These are phyloP conservation scores for Gnomoniopsis smithogilvyi DNA, from an alignment of 2,329 filamentous ascomycete genomes.

Conservation along the genomic window DNA sequence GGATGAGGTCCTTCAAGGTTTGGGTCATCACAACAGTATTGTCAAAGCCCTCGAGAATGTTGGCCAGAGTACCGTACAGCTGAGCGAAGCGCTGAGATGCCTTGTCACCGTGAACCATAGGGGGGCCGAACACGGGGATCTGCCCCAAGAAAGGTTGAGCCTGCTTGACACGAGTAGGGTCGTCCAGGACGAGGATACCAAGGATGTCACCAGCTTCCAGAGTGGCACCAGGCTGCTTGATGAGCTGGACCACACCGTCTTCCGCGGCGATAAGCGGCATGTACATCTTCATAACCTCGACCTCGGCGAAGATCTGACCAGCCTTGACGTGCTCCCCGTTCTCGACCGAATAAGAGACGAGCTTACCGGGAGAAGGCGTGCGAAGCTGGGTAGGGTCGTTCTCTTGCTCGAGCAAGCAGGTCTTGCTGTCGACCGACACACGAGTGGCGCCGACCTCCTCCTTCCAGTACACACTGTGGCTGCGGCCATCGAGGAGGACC, in stretches of 20 bases:
- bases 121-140: slow-evolving; percentile 80
- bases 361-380: slow-evolving; percentile 91
- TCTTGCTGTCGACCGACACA: slow-evolving; percentile 96
- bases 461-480: slow-evolving; percentile 99
- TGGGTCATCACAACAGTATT: slow-evolving; percentile 94
- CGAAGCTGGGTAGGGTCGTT: slow-evolving; percentile 97
- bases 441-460: slow-evolving; percentile 96
- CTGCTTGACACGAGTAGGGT: slow-evolving; percentile 94
- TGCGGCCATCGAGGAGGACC: slow-evolving; percentile 84
- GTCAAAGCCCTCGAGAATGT: slow-evolving; percentile 91
- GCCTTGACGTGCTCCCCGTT: slow-evolving; percentile 91
- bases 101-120: slow-evolving; percentile 86
- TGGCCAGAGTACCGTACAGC: slow-evolving; percentile 72
- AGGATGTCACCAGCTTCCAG: slow-evolving; percentile 97
- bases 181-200: slow-evolving; percentile 93
- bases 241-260: slow-evolving; percentile 93
- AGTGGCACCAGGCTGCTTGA: slow-evolving; percentile 98
- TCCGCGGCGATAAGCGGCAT: slow-evolving; percentile 96
- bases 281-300: slow-evolving; percentile 99
- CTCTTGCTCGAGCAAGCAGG: slow-evolving; percentile 95
- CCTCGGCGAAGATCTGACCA: slow-evolving; percentile 90
- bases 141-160: slow-evolving; percentile 91
- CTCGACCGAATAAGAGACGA: slow-evolving; percentile 96
- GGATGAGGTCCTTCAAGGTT: slow-evolving; percentile 84
- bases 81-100: slow-evolving; percentile 82